Evolutionary conservation across 2,329 filamentous ascomycete species (phyloP).

Genomic region (Venturia effusa): DNA sequence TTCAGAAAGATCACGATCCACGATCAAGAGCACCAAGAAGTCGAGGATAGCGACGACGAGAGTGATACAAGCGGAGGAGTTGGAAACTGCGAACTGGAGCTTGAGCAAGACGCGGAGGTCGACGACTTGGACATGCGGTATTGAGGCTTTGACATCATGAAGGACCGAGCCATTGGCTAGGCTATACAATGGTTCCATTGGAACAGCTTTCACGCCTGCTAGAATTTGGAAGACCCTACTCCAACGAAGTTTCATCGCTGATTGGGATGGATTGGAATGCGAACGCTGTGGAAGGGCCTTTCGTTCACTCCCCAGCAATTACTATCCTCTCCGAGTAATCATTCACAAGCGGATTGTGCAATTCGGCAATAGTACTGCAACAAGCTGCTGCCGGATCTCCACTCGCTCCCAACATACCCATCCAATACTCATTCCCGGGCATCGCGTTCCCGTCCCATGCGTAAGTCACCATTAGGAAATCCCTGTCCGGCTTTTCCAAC

Average conservation of each 20-base stretch:
- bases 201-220: no score
- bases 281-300: no score
- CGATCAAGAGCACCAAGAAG: background rate
- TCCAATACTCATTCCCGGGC: constrained; percentile 25
- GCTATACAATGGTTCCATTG: no score
- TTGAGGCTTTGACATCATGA: background rate
- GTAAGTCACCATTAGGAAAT: constrained; percentile 22
- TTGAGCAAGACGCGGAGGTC: background rate
- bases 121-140: constrained; percentile 7
- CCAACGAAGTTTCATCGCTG: no score
- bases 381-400: constrained; percentile 25
- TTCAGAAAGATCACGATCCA: background rate
- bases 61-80: background rate
- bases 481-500: constrained; percentile 12
- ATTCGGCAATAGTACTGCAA: constrained; percentile 23
- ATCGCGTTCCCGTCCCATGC: constrained; percentile 26
- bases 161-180: no score
- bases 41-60: background rate
- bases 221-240: no score
- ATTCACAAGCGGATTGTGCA: constrained; percentile 24
- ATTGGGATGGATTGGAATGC: background rate
- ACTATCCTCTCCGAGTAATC: constrained; percentile 12
- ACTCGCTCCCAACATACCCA: constrained; percentile 17
- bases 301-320: background rate
- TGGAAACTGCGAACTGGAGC: background rate